Evolutionary conservation across 108 stramenopile genomes (phyloP).

Genomic region (Skeletonema marinoi): DNA sequence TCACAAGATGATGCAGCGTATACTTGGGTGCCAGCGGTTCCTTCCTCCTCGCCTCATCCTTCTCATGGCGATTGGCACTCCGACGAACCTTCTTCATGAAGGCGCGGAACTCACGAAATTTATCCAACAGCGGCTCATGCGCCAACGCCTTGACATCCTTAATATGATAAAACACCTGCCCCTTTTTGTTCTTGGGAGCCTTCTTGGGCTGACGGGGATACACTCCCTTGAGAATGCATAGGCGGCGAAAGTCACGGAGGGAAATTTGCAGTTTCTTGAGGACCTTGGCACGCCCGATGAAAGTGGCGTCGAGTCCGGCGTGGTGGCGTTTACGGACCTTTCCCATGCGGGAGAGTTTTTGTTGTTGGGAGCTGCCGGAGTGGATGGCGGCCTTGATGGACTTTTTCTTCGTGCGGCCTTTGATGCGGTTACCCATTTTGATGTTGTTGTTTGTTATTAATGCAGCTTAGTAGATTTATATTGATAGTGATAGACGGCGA

Average conservation of each 20-base stretch:
- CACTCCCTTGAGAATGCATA: constrained; percentile 99
- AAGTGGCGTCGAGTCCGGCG: constrained; percentile 93
- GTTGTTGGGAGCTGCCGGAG: constrained; percentile 89
- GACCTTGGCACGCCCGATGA: constrained; percentile 91
- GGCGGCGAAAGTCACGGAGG: constrained; percentile 96
- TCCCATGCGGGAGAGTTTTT: constrained; percentile 96
- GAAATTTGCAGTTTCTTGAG: constrained; percentile 93
- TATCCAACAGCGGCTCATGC: constrained; percentile 97
- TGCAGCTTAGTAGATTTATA: too few species aligned
- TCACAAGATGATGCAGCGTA: constrained; percentile 95
- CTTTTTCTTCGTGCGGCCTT: constrained; percentile 84
- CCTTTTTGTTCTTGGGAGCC: constrained; percentile 88
- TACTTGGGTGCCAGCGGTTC: constrained; percentile 84
- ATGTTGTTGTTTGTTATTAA: not conserved
- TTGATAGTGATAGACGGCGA: too few species aligned
- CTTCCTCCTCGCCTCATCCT: constrained; percentile 86
- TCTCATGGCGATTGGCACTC: constrained; percentile 85
- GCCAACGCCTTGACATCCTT: constrained; percentile 96
- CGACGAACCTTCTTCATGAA: constrained; percentile 92
- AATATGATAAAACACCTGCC: constrained; percentile 96
- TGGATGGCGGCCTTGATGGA: constrained; percentile 90
- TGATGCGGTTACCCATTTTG: constrained; percentile 82
- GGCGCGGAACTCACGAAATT: constrained; percentile 95
- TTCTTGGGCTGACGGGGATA: constrained; percentile 96
- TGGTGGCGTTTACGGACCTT: constrained; percentile 93